Evolutionary conservation across 2,329 filamentous ascomycete genomes (phyloP), one percentile per base, ranked within the genome.

Genomic region (Paecilomyces sp.): DNA sequence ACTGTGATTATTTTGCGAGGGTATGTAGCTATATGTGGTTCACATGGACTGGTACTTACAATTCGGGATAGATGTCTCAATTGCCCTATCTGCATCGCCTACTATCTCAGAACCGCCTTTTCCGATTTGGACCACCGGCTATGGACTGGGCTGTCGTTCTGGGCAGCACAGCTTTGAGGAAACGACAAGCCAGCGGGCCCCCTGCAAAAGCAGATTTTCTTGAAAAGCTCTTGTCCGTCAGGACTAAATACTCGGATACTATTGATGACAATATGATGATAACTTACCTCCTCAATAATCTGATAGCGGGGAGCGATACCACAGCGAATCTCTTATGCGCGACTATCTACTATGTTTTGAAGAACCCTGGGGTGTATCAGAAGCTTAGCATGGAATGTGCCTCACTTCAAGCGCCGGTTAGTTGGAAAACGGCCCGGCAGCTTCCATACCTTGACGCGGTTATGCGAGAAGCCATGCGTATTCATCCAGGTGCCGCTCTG

Each of bases 271-370:
- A n/a, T n/a, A 53, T 53, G 51, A 30, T 53, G 51, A 30, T 53
- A 13, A 53, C 51, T 30, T 53, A 53, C 28, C 51, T 53, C n/a
- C 51, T 53, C 12, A 53, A 30, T 9, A 66, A 65, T 41, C 56
- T 68, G 18, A 30, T 58, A 33, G 68, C 68, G 24, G 67, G 67
- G 8, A 66, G 64, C 6, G 71, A 74, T 41, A 71, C 72, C 1
- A 74, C 70, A 0, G 71, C 69, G 0, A 69, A 71, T 11, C 64
- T 63, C 3, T 58, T 74, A 1, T 61, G 64, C 3, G 62, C 64
- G 1, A 62, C 69, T 11, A 58, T 73, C 5, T 71, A 68, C 58
- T 62, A 67, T 33, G 51, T 74, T 0, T 41, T 65, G 12, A 60
- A 59, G 9, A 57, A 69, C 51, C 66, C 69, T 1, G n/a, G 59